phyloP scores from a whole-genome alignment of 2,329 filamentous ascomycete species.

The Trichoderma hamatum region DNA sequence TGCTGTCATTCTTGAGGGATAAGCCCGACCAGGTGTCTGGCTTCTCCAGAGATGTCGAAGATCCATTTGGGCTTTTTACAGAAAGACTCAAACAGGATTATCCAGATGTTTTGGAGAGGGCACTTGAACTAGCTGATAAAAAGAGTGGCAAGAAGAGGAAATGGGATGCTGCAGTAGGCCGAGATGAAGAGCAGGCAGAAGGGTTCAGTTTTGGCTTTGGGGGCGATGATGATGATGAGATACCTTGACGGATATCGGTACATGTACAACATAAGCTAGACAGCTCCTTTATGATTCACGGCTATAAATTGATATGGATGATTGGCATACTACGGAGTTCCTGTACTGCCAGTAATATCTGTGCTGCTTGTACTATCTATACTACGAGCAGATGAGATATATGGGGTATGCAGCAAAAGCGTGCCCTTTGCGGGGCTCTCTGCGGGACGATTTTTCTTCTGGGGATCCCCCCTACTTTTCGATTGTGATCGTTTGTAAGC shows the following conservation, averaged over 20 bases:
- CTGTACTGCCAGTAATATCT: neutral
- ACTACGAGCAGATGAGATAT: neutral
- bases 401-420: neutral
- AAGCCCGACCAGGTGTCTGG: slow-evolving; percentile 86
- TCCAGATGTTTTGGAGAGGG: slow-evolving; percentile 69
- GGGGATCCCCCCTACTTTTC: neutral
- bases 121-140: slow-evolving; percentile 65
- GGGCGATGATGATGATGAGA: slow-evolving; percentile 52
- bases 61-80: slow-evolving; percentile 77
- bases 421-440: slow-evolving; percentile 10
- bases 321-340: neutral
- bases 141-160: slow-evolving; percentile 73
- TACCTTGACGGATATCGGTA: slow-evolving; percentile 31
- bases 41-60: slow-evolving; percentile 70
- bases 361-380: neutral
- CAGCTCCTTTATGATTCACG: neutral
- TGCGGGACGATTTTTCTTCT: neutral
- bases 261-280: neutral
- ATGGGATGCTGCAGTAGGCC: slow-evolving; percentile 75
- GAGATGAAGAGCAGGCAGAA: slow-evolving; percentile 39
- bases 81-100: slow-evolving; percentile 64
- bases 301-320: neutral
- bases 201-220: slow-evolving; percentile 50
- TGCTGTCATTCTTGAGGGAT: slow-evolving; percentile 78
- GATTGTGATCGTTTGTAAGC: neutral